A percentile compares a stretch with the other conserved stretches of the same genome.
These are phyloP conservation scores for Pseudomonodictys pantanalensis DNA, from an alignment of 495 filamentous ascomycete genomes.

Conservation along the genomic window DNA sequence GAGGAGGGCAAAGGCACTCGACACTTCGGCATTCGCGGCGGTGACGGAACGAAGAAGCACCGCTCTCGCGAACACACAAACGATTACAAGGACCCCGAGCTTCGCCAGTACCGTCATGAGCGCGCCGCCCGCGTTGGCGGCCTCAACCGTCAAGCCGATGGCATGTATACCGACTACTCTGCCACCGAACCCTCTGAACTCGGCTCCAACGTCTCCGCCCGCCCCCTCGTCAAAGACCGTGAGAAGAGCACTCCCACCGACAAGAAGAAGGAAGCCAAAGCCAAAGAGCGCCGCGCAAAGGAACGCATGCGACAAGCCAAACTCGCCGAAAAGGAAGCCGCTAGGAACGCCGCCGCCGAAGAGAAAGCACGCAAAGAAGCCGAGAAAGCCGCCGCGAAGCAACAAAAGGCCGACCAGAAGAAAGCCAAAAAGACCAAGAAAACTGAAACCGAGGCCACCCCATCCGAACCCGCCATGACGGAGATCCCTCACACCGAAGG, in stretches of 20 bases:
- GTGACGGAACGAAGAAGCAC: conserved; percentile 14
- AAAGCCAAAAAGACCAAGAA: conserved; percentile 15
- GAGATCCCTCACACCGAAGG: conserved; percentile 1
- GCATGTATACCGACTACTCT: conserved; percentile 63
- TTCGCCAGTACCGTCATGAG: conserved; percentile 78
- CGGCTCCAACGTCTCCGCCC: conserved; percentile 46
- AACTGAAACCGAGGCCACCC: conserved; percentile 17
- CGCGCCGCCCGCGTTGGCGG: conserved; percentile 81
- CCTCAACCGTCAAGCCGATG: conserved; percentile 74
- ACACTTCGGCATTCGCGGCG: conserved; percentile 26
- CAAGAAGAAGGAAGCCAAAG: conserved; percentile 32
- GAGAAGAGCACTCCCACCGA: not conserved
- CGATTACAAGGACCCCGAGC: conserved; percentile 59
- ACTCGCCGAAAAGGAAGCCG: conserved; percentile 26
- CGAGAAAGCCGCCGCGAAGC: conserved; percentile 30
- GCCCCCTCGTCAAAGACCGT: conserved; percentile 21
- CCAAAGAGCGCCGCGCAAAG: conserved; percentile 27
- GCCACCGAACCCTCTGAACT: conserved; percentile 54
- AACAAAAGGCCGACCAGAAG: conserved; percentile 24
- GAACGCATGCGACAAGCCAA: conserved; percentile 34
- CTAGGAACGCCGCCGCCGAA: conserved; percentile 30
- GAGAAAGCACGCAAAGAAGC: conserved; percentile 33
- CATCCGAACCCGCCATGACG: conserved; percentile 8
- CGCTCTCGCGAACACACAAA: conserved; percentile 13
- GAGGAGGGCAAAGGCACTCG: conserved; percentile 16